These are phyloP conservation scores for Aspergillus spinulosporus DNA, from an alignment of 2,329 filamentous ascomycete genomes.

Conservation along the genomic window DNA sequence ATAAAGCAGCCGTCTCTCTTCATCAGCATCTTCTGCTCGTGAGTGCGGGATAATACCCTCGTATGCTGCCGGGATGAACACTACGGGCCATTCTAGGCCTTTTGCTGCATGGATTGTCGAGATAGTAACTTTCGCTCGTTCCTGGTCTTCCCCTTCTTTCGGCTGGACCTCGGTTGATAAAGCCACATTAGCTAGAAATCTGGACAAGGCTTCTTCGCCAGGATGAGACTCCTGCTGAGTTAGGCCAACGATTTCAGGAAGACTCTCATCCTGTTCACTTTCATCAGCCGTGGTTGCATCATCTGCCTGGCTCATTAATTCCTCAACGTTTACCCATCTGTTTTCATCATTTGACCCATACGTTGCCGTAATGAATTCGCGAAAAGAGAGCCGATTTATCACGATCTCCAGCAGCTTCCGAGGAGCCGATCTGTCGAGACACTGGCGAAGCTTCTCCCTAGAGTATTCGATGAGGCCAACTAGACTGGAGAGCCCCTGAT, in stretches of 20 bases:
- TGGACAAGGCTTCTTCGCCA: constrained; percentile 66
- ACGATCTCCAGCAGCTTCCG: constrained; percentile 57
- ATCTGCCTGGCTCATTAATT: constrained; percentile 75
- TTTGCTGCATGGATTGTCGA: constrained; percentile 97
- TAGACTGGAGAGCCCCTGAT: constrained; percentile 59
- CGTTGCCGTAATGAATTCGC: constrained; percentile 69
- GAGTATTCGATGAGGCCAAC: constrained; percentile 61
- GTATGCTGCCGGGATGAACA: constrained; percentile 89
- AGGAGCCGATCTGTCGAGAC: constrained; percentile 41
- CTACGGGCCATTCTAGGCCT: constrained; percentile 91
- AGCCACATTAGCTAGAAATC: constrained; percentile 86
- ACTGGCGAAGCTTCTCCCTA: constrained; percentile 55
- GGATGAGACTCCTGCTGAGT: constrained; percentile 57
- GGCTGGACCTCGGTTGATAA: constrained; percentile 71
- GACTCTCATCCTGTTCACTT: constrained; percentile 53
- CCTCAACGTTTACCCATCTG: constrained; percentile 84
- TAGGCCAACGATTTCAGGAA: constrained; percentile 69
- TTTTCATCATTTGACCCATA: constrained; percentile 74
- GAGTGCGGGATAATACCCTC: constrained; percentile 88
- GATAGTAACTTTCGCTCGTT: constrained; percentile 69
- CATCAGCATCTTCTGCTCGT: constrained; percentile 78
- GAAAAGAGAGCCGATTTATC: constrained; percentile 67
- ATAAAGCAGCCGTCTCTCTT: constrained; percentile 86
- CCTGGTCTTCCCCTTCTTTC: constrained; percentile 53
- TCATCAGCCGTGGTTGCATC: constrained; percentile 64